Percentiles rank a stretch among this genome's conserved stretches.
Evolutionary conservation across 495 filamentous ascomycete genomes (phyloP).

Genomic region (Aspergillus heteromorphus): DNA sequence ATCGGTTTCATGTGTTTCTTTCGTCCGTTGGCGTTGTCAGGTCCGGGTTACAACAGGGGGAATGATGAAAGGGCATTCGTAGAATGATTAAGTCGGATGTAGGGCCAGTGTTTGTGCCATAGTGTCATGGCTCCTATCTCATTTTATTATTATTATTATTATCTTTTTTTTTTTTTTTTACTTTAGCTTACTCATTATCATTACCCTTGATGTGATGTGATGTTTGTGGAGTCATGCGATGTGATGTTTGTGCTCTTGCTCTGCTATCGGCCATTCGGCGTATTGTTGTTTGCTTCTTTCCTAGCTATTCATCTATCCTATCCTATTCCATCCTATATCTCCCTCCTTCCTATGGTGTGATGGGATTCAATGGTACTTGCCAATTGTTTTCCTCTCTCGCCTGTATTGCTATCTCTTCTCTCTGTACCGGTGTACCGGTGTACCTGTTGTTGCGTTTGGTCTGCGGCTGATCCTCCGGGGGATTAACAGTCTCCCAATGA

Average conservation of each 20-base stretch:
- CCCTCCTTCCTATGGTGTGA: not conserved
- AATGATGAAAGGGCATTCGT: not conserved
- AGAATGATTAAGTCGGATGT: not conserved
- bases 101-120: not conserved
- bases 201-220: too few relatives aligned
- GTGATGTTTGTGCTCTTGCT: too few relatives aligned
- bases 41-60: not conserved
- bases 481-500: not conserved
- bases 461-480: not conserved
- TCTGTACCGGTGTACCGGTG: not conserved
- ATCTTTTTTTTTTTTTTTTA: too few relatives aligned
- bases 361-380: too few relatives aligned
- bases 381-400: not conserved
- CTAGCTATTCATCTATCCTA: too few relatives aligned
- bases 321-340: too few relatives aligned
- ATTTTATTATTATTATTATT: not conserved
- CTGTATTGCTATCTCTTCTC: slow-evolving; percentile 1
- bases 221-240: too few relatives aligned
- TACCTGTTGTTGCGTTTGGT: not conserved
- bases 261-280: too few relatives aligned
- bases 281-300: too few relatives aligned
- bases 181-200: too few relatives aligned
- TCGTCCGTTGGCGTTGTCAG: not conserved
- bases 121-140: not conserved
- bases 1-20: not conserved